phyloP scores from a whole-genome alignment of 2,329 filamentous ascomycete species.

The Diaporthe helianthi region DNA sequence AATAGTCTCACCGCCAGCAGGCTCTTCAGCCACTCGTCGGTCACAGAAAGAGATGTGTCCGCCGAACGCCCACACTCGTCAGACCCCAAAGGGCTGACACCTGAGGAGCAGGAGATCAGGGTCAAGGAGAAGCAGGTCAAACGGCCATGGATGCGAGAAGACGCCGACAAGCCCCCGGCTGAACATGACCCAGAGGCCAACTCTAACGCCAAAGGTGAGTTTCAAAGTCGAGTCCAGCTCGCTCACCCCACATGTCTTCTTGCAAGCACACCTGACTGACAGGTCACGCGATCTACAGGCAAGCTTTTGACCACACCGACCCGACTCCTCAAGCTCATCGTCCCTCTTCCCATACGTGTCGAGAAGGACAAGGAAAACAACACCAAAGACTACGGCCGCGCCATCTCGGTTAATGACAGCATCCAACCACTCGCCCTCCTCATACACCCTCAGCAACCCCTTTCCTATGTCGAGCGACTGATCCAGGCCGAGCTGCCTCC shows the following conservation, averaged over 20 bases:
- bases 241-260: too few species aligned
- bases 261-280: slow-evolving; percentile 21
- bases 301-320: slow-evolving; percentile 84
- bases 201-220: slow-evolving; percentile 44
- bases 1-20: not conserved
- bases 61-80: slow-evolving; percentile 42
- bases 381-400: slow-evolving; percentile 42
- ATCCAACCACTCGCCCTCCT: slow-evolving; percentile 87
- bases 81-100: slow-evolving; percentile 45
- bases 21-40: slow-evolving; percentile 12
- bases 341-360: slow-evolving; percentile 67
- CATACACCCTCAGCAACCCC: slow-evolving; percentile 86
- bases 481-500: slow-evolving; percentile 87
- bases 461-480: slow-evolving; percentile 87
- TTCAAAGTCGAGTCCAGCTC: not conserved
- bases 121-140: slow-evolving; percentile 64
- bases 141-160: slow-evolving; percentile 71
- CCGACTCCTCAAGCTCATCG: slow-evolving; percentile 78
- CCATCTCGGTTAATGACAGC: slow-evolving; percentile 47
- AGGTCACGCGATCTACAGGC: slow-evolving; percentile 50
- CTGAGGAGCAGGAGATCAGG: slow-evolving; percentile 47
- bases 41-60: slow-evolving; percentile 28
- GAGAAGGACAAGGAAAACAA: slow-evolving; percentile 47
- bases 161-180: slow-evolving; percentile 53
- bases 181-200: slow-evolving; percentile 39